These are phyloP conservation scores for Coriaria nepalensis DNA, from an alignment of 306 rosid species.

Conservation along the genomic window DNA sequence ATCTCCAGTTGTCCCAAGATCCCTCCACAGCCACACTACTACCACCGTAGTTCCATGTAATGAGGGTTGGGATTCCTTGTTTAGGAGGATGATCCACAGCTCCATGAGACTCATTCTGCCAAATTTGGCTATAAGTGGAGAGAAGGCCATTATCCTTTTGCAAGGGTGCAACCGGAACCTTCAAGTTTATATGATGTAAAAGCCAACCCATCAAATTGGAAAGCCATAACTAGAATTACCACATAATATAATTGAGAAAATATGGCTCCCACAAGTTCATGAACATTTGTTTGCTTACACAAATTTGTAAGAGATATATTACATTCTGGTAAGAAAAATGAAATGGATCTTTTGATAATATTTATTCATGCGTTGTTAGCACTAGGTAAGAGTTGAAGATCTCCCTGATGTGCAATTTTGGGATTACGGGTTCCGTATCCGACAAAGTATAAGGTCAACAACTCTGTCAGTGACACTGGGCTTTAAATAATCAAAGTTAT, in stretches of 20 bases:
- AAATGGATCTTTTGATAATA: no score
- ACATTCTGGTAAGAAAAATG: no score
- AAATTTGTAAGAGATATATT: no score
- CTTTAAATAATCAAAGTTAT: no score
- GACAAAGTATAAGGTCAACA: no score
- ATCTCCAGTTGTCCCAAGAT: slow-evolving; percentile 87
- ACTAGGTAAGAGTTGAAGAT: no score
- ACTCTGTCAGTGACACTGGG: no score
- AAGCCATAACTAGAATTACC: not conserved
- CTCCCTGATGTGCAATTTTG: no score
- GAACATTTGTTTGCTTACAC: no score
- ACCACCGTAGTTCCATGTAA: slow-evolving; percentile 75
- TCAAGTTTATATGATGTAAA: slow-evolving; percentile 22
- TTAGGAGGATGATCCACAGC: slow-evolving; percentile 41
- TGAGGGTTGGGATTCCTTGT: slow-evolving; percentile 63
- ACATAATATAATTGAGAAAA: not conserved
- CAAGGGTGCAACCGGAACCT: slow-evolving; percentile 81
- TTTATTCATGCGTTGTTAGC: no score
- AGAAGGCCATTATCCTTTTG: slow-evolving; percentile 47
- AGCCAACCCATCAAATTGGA: slow-evolving; percentile 14
- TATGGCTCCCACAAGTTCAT: no score
- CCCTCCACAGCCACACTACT: slow-evolving; percentile 69
- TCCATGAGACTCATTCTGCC: slow-evolving; percentile 40
- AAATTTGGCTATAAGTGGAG: slow-evolving; percentile 23
- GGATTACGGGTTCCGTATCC: no score